Base-by-base conservation (phyloP, 495 filamentous ascomycete genomes). In the Aspergillus incahuasiensis region DNA sequence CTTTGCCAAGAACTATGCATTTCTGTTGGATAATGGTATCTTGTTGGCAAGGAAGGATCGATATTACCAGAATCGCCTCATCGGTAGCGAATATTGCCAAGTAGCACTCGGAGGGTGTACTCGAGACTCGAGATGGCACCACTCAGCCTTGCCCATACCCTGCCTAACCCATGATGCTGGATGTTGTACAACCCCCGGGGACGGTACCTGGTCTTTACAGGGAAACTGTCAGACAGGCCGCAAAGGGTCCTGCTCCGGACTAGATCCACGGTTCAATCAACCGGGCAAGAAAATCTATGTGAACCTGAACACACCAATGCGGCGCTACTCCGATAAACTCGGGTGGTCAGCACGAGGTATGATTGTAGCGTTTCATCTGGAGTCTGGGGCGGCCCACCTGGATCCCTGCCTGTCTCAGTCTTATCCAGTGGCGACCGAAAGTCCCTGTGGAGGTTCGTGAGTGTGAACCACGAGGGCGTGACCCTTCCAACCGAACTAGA, bases 321-420 rank as follows among this genome's bases (percentile, higher is more conserved):
- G 8, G 25, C 25, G 3, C 25, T 28, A 28, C 25, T 28, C 25
- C 25, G 46, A 49, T 49, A 49, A 49, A 30, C 3, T n/a, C n/a
- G n/a, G n/a, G n/a, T n/a, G 19, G 30, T 11, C n/a, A 48, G 30
- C 45, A 8, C 25, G 45, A 49, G 28, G 46, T 49, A 21, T 35
- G 46, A 49, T 49, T 49, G 46, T 38, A 35, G 46, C 21, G 46
- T 49, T 35, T 30, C 46, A 49, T 49, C 18, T 20, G 28, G 30
- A 38, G 25, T 35, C 46, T 19, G 46, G 46, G 16, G 30, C 38
- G 46, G 46, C 30, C 30, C 30, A 49, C 46, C 32, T 30, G 32
- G 7, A 49, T 11, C 46, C 46, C 30, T 38, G 46, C 30, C 28
- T 49, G 30, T 49, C 30, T 38, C 34, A 48, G 40, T 43, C 40